A percentile compares a stretch with the other conserved stretches of the same genome.
Evolutionary conservation across 257 asterid species (phyloP).

Genomic region (Primulina tabacum): DNA sequence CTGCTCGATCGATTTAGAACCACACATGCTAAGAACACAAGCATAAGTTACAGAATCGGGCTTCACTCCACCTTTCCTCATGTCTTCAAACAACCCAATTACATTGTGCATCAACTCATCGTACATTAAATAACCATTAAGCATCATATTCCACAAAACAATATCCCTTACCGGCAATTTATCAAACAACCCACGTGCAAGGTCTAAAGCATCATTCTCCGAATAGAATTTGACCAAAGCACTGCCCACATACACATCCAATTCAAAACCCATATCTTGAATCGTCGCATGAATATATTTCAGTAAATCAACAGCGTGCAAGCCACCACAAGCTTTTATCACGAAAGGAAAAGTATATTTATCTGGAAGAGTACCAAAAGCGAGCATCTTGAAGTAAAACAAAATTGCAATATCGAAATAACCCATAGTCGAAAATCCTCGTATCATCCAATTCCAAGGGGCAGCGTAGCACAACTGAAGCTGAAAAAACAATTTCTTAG

Average conservation of each 20-base stretch:
- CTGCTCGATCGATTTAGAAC: conserved; percentile 43
- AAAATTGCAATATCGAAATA: conserved; percentile 51
- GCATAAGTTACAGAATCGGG: conserved; percentile 67
- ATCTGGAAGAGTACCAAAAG: conserved; percentile 75
- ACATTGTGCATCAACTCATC: conserved; percentile 42
- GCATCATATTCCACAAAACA: conserved; percentile 82
- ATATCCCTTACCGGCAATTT: conserved; percentile 65
- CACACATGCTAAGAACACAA: conserved; percentile 62
- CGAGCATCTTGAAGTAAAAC: conserved; percentile 78
- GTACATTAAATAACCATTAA: conserved; percentile 54
- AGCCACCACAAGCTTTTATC: conserved; percentile 74
- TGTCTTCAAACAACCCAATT: conserved; percentile 50
- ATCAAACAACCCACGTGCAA: conserved; percentile 67
- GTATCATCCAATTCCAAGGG: conserved; percentile 99
- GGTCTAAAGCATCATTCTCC: conserved; percentile 51
- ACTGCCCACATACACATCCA: conserved; percentile 77
- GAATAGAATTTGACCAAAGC: conserved; percentile 74
- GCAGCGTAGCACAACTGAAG: conserved; percentile 75
- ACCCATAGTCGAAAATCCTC: conserved; percentile 70
- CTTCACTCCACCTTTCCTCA: conserved; percentile 50
- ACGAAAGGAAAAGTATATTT: conserved; percentile 85
- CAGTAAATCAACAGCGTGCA: conserved; percentile 48
- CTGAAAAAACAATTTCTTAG: conserved; percentile 61
- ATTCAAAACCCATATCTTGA: conserved; percentile 51
- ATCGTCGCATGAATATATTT: conserved; percentile 48